Evolutionary conservation across 2,329 filamentous ascomycete genomes (phyloP).

Genomic region (Basipetospora chlamydospora): DNA sequence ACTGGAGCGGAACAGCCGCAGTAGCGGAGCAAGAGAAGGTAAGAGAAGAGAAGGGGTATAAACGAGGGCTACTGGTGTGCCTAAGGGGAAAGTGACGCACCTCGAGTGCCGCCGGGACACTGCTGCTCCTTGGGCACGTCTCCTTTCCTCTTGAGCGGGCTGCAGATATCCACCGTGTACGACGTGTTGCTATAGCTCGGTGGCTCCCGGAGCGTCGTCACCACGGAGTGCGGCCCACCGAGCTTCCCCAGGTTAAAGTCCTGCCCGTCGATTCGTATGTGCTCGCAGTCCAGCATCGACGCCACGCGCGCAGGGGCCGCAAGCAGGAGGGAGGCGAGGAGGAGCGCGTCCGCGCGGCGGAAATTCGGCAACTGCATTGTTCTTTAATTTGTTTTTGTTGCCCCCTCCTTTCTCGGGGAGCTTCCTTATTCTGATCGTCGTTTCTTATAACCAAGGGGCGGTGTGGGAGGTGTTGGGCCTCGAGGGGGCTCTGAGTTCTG

Average conservation of each 20-base stretch:
- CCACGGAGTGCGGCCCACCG: slow-evolving; percentile 53
- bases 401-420: not conserved
- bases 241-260: slow-evolving; percentile 51
- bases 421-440: not conserved
- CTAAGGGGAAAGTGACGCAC: slow-evolving; percentile 24
- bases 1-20: no score
- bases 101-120: slow-evolving; percentile 56
- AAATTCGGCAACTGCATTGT: not conserved
- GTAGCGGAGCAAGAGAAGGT: no score
- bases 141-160: slow-evolving; percentile 46
- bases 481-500: no score
- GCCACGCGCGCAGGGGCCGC: slow-evolving; percentile 21
- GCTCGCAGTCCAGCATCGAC: slow-evolving; percentile 44
- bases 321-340: slow-evolving; percentile 9
- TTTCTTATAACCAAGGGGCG: no score
- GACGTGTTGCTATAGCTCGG: slow-evolving; percentile 54
- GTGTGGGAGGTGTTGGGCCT: no score
- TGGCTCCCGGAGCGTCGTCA: slow-evolving; percentile 39
- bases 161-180: slow-evolving; percentile 69
- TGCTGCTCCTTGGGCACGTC: slow-evolving; percentile 38
- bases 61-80: not conserved
- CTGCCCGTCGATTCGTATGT: slow-evolving; percentile 42
- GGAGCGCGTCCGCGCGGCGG: not conserved
- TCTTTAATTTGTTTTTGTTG: no score
- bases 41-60: slow-evolving; percentile 7